Evolutionary conservation across 2,329 filamentous ascomycete genomes (phyloP).

Genomic region (Aspergillus fumigatus): DNA sequence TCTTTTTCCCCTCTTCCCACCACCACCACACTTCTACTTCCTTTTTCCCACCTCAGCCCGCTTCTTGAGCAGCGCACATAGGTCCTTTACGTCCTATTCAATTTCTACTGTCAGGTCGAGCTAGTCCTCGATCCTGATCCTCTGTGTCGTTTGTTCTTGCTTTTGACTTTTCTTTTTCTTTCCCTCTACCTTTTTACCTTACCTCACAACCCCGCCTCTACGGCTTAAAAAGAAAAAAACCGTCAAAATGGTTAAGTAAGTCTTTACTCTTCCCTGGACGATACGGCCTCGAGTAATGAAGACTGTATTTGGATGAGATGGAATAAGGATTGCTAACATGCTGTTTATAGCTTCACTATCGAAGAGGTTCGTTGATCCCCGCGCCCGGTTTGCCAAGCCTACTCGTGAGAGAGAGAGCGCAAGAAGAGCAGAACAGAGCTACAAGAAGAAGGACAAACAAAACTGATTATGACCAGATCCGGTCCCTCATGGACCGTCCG

Average conservation of each 20-base stretch:
- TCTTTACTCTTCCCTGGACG: conserved; percentile 29
- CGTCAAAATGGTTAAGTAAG: conserved; percentile 99
- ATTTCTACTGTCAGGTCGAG: conserved; percentile 35
- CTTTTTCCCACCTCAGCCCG: conserved; percentile 23
- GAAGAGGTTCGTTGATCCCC: conserved; percentile 62
- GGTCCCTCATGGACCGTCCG: conserved; percentile 46
- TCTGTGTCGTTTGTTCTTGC: conserved; percentile 33
- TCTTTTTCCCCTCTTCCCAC: conserved; percentile 23
- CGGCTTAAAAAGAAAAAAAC: conserved; percentile 46
- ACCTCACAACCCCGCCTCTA: conserved; percentile 38
- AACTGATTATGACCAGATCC: conserved; percentile 37
- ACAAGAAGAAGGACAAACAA: neutral
- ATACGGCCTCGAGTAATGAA: neutral
- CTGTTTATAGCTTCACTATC: conserved; percentile 79
- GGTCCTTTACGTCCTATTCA: conserved; percentile 29
- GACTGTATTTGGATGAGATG: conserved; percentile 5
- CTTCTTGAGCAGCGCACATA: conserved; percentile 38
- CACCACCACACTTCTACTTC: conserved; percentile 10
- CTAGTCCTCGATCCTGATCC: conserved; percentile 41
- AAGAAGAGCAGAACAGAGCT: neutral
- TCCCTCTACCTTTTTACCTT: conserved; percentile 24
- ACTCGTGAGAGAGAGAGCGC: conserved; percentile 2
- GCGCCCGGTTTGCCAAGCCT: conserved; percentile 1
- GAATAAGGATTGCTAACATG: conserved; percentile 26
- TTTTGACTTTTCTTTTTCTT: conserved; percentile 25